Evolutionary conservation across 495 filamentous ascomycete genomes (phyloP).

Genomic region (Podospora tetraspora): DNA sequence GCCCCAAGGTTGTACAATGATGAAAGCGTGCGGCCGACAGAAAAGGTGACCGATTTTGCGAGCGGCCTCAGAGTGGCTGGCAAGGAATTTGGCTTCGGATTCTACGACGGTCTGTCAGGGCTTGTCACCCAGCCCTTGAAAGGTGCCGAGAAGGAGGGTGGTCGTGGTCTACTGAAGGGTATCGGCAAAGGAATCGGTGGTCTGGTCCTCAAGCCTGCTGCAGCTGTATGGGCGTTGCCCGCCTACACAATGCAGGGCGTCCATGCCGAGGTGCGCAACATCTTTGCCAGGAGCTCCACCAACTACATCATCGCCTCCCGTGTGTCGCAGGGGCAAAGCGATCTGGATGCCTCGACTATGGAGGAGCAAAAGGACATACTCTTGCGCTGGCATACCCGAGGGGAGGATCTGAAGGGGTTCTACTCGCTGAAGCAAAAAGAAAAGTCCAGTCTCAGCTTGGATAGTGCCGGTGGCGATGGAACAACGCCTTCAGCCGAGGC

Average conservation of each 20-base stretch:
- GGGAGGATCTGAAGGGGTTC: constrained; percentile 48
- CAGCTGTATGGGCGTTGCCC: constrained; percentile 61
- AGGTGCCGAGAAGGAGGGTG: constrained; percentile 64
- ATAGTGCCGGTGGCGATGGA: constrained; percentile 4
- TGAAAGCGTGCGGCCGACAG: constrained; percentile 59
- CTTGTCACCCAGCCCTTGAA: constrained; percentile 63
- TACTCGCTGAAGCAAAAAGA: constrained; percentile 37
- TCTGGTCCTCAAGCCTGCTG: constrained; percentile 61
- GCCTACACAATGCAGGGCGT: constrained; percentile 73
- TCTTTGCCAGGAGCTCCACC: constrained; percentile 55
- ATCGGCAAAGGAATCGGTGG: constrained; percentile 72
- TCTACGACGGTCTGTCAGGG: constrained; percentile 68
- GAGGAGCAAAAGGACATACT: constrained; percentile 56
- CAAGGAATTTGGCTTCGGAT: constrained; percentile 60
- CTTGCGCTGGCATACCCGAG: constrained; percentile 49
- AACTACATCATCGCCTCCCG: constrained; percentile 70
- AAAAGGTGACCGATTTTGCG: constrained; percentile 65
- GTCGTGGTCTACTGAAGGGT: constrained; percentile 65
- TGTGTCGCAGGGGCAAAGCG: constrained; percentile 65
- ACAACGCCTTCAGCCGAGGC: not conserved
- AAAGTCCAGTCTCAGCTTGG: constrained; percentile 6
- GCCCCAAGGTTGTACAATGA: constrained; percentile 75
- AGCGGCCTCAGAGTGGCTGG: constrained; percentile 62
- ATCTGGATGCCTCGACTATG: constrained; percentile 42
- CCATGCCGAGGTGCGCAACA: constrained; percentile 63